These are phyloP conservation scores for Penicillium sp. DNA, from an alignment of 2,329 filamentous ascomycete species.

Conservation along the genomic window DNA sequence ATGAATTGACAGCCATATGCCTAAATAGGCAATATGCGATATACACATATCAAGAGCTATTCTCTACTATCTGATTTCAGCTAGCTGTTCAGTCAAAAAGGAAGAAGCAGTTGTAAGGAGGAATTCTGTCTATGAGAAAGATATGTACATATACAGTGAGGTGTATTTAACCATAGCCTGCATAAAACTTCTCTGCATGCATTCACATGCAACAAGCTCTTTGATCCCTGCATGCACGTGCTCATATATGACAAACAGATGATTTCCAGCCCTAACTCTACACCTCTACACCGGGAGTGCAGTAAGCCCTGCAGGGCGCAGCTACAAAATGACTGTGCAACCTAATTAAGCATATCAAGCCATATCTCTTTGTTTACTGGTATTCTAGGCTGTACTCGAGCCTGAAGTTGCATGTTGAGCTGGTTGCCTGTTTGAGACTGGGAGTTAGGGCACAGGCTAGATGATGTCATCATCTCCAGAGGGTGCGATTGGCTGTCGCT, in stretches of 20 bases:
- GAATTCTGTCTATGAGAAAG: too few relatives aligned
- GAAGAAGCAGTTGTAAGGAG: too few relatives aligned
- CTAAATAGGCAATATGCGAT: too few relatives aligned
- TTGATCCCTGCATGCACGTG: background rate
- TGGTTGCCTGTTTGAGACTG: background rate
- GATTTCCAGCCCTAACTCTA: background rate
- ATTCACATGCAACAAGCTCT: background rate
- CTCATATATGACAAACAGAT: background rate
- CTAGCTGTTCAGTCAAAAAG: too few relatives aligned
- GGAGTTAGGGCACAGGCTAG: background rate
- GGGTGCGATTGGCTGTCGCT: constrained; percentile 1
- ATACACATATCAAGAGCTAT: too few relatives aligned
- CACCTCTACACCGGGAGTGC: too few relatives aligned
- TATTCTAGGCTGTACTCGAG: too few relatives aligned
- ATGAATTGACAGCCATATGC: too few relatives aligned
- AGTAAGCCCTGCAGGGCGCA: background rate
- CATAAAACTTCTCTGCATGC: background rate
- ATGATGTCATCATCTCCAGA: constrained; percentile 9
- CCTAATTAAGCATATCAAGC: background rate
- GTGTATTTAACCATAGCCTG: too few relatives aligned
- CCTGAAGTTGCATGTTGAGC: background rate
- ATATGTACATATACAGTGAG: too few relatives aligned
- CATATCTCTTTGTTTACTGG: background rate
- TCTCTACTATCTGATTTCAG: too few relatives aligned
- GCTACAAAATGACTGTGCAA: background rate